phyloP scores from a whole-genome alignment of 2,329 filamentous ascomycete species.

The Fusarium sacchari region DNA sequence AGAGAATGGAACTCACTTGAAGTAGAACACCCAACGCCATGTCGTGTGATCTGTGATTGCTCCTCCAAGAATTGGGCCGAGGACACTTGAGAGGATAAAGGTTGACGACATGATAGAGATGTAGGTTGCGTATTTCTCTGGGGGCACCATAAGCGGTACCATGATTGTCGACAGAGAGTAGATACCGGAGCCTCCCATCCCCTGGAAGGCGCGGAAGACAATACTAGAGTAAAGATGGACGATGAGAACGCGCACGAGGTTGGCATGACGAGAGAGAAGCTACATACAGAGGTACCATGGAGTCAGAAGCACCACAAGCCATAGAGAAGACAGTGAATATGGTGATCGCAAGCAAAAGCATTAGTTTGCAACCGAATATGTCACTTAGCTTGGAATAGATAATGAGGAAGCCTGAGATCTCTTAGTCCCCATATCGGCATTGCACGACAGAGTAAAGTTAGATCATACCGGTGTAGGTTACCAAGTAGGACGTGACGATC shows the following conservation, averaged over 20 bases:
- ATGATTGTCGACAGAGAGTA: conserved; percentile 25
- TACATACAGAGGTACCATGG: background rate
- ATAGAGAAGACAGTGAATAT: conserved; percentile 27
- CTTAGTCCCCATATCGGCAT: background rate
- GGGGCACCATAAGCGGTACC: conserved; percentile 17
- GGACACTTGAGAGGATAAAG: conserved; percentile 11
- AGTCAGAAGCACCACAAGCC: conserved; percentile 2
- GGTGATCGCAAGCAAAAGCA: conserved; percentile 14
- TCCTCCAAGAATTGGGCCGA: conserved; percentile 12
- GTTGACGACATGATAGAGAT: conserved; percentile 24
- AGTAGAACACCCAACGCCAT: conserved; percentile 15
- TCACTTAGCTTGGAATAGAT: conserved; percentile 32
- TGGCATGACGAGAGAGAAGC: background rate
- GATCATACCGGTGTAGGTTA: conserved; percentile 57
- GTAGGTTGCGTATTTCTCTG: conserved; percentile 20
- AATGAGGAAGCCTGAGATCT: conserved; percentile 17
- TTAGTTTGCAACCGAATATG: conserved; percentile 22
- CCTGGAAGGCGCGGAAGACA: conserved; percentile 29
- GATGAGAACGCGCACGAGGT: background rate
- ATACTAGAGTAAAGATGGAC: background rate
- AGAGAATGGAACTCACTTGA: conserved; percentile 4
- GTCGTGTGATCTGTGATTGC: conserved; percentile 12
- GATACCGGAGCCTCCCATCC: conserved; percentile 29
- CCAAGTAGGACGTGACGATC: conserved; percentile 60
- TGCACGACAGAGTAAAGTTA: background rate